phyloP scores from a whole-genome alignment of 2,329 filamentous ascomycete species.

The Trichothecium sympodiale region DNA sequence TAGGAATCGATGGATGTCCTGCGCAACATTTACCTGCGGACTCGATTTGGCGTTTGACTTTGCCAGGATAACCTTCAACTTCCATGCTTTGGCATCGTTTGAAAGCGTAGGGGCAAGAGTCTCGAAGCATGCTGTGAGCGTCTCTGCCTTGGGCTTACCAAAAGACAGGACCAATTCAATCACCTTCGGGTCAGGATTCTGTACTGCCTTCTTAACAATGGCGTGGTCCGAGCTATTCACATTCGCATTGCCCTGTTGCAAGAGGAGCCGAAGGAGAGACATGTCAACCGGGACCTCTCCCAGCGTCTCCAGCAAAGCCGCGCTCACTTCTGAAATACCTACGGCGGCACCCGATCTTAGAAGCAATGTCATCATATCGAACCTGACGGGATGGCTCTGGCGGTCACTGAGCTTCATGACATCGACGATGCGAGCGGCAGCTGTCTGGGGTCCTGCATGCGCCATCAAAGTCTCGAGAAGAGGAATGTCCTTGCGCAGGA shows the following conservation, averaged over 20 bases:
- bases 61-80: constrained; percentile 35
- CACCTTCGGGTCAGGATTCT: constrained; percentile 34
- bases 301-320: constrained; percentile 30
- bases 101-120: constrained; percentile 31
- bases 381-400: constrained; percentile 20
- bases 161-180: constrained; percentile 34
- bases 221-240: constrained; percentile 36
- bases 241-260: constrained; percentile 41
- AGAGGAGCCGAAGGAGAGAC: constrained; percentile 33
- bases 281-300: constrained; percentile 36
- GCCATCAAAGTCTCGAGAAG: constrained; percentile 34
- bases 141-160: constrained; percentile 31
- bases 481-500: constrained; percentile 33
- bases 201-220: constrained; percentile 28
- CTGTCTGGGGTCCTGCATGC: constrained; percentile 33
- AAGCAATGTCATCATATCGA: constrained; percentile 35
- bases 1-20: constrained; percentile 32
- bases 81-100: constrained; percentile 33
- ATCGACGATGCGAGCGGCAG: constrained; percentile 33
- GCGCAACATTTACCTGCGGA: constrained; percentile 4
- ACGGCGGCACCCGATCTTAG: constrained; percentile 32
- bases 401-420: constrained; percentile 33
- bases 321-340: constrained; percentile 28
- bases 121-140: constrained; percentile 30
- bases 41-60: constrained; percentile 24